These are phyloP conservation scores for Chenopodium quinoa DNA, from an alignment of 148 eudicot genomes.

Conservation along the genomic window DNA sequence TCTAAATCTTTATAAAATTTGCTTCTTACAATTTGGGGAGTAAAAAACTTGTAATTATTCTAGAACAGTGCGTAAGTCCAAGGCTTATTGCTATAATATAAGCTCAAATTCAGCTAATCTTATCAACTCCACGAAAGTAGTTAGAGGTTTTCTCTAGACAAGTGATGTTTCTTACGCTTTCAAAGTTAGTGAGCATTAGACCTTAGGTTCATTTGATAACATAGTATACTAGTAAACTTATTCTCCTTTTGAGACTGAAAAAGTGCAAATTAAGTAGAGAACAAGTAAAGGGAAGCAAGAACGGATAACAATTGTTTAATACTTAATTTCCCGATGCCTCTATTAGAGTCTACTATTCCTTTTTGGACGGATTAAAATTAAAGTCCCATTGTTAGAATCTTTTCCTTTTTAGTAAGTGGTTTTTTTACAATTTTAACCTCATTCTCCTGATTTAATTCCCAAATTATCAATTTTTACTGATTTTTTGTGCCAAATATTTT, in stretches of 20 bases:
- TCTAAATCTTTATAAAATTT: background rate
- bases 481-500: no score
- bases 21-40: background rate
- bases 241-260: constrained; percentile 12
- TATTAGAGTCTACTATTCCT: no score
- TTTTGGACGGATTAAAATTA: no score
- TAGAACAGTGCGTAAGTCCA: constrained; percentile 11
- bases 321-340: background rate
- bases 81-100: constrained; percentile 8
- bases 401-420: no score
- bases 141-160: constrained; percentile 6
- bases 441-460: no score
- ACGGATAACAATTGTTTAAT: background rate
- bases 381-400: no score
- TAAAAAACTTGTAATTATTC: background rate
- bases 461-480: no score
- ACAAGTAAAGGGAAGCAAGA: background rate
- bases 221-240: background rate
- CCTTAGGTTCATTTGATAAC: constrained; percentile 10
- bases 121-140: constrained; percentile 30
- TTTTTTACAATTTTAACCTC: no score
- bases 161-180: constrained; percentile 28
- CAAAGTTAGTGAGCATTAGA: constrained; percentile 17
- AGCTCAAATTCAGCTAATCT: constrained; percentile 24
- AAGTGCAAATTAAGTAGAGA: constrained; percentile 9